Evolutionary conservation across 768 basidiomycete genomes (phyloP), one percentile per base, ranked within the genome.

Genomic region (Trametes cingulata): DNA sequence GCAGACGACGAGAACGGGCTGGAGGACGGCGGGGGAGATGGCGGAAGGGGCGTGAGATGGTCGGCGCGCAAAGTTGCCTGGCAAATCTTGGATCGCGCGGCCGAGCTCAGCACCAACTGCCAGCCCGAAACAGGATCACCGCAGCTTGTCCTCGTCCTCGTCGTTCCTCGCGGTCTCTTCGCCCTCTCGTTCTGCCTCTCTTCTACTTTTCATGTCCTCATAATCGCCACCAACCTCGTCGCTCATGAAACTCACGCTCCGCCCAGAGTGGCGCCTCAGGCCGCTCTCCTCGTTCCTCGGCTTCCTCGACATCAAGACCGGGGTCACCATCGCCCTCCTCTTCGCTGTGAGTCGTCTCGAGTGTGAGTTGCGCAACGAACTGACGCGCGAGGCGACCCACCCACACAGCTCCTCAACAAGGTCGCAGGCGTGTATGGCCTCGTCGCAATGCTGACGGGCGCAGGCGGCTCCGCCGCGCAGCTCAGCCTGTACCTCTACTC

Each of bases 351-450:
- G 61, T 63, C 64, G 91, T 81, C 27, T 58, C 49, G 41, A 59
- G 17, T 42, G 43, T 57, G 52, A 42, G 45, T 60, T 55, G 52
- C 27, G 27, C 24, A 29, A n/a, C 20, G 45, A 39, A 63, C 55
- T 52, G 39, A 63, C 62, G 67, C 37, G 48, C 57, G 52, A 25
- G 56, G 35, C 56, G 48, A 41, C 51, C 62, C 65, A 47, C 29
- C 29, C 29, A n/a, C 47, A 39, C 68, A 91, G 91, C 76, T 94
- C 53, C 79, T 99, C 65, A 99, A 99, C 83, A 99, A 99, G 77
- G 96, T 95, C 50, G 95, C 97, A 19, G 96, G 97, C 51, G 85
- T 98, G 9, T 99, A 98, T 72, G 97, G 97, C 56, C 83, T 99
- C 58, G 87, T 99, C 59, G 95, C 95, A 6, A 83, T 95, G 57